Evolutionary conservation across 2,329 filamentous ascomycete genomes (phyloP), one percentile per base, ranked within the genome.

Genomic region (Fusarium sp.): DNA sequence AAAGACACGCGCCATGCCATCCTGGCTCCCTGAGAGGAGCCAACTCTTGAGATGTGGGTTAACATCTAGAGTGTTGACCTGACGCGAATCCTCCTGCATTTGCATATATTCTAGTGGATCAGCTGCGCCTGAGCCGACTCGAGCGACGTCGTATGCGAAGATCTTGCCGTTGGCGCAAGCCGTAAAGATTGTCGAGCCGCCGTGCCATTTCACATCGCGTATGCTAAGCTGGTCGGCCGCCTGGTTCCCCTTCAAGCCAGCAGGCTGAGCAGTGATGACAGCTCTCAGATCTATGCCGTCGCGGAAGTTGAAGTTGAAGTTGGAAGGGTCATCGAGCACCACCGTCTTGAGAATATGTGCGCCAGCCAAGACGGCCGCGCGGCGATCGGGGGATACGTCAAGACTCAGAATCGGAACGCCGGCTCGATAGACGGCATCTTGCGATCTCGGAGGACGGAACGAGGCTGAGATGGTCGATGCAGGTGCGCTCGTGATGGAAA

Each of bases 101-200:
- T 87, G 82, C 31, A 87, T 80, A 31, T 81, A 82, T 35, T 84
- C 84, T 46, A 87, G 72, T 5, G 80, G 79, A 11, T 80, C 73
- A 3, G 76, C 73, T 7, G 75, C 74, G 3, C 77, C 78, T 2
- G 77, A 70, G 2, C 80, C 79, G 9, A 84, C 67, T 17, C 82
- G 80, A 36, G 78, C 78, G 15, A 88, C 70, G 70, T 89, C 85
- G 67, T 89, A 89, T 57, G 84, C 79, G 58, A 88, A 88, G 64
- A 89, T 87, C 72, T 85, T 85, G 67, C 86, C 86, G 57, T 83
- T 86, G 45, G 83, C 82, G 68, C 85, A 87, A 3, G 86, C 86
- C 0, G 86, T 88, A 63, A 87, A 85, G 49, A 88, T 80, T 33
- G 79, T 82, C 13, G 80, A 79, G 59, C 81, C 79, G 53, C 76